A percentile compares a stretch with the other conserved stretches of the same genome.
phyloP scores from a whole-genome alignment of 345 rosid genomes.

The Aurinia saxatilis region DNA sequence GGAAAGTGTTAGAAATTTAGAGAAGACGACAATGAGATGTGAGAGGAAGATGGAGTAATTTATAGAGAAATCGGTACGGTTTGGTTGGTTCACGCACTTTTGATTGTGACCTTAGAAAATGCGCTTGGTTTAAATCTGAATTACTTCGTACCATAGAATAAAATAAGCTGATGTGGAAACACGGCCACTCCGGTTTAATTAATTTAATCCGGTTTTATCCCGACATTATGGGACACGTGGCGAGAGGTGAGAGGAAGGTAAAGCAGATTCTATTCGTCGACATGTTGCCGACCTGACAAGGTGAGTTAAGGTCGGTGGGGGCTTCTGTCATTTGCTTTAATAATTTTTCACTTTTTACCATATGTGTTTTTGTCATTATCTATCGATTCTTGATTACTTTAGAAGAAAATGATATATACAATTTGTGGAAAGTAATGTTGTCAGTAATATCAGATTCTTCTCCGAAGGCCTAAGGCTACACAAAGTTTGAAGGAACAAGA shows the following conservation, averaged over 20 bases:
- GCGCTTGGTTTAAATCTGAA: neutral
- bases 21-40: slow-evolving; percentile 5
- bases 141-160: neutral
- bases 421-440: too few relatives aligned
- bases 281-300: slow-evolving; percentile 13
- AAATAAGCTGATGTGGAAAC: slow-evolving; percentile 1
- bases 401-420: too few relatives aligned
- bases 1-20: neutral
- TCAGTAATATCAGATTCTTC: too few relatives aligned
- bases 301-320: neutral
- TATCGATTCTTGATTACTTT: too few relatives aligned
- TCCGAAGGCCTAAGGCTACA: too few relatives aligned
- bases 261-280: slow-evolving; percentile 1
- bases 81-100: slow-evolving; percentile 10
- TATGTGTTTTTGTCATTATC: neutral
- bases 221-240: slow-evolving; percentile 1
- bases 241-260: neutral
- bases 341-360: neutral
- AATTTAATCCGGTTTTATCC: neutral
- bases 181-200: neutral
- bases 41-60: neutral
- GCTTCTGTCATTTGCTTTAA: neutral
- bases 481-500: too few relatives aligned
- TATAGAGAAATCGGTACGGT: slow-evolving; percentile 18
- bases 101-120: neutral